Evolutionary conservation across 805 yeast species (phyloP), one percentile per base, ranked within the genome.

Genomic region (Ogataea ganodermae): DNA sequence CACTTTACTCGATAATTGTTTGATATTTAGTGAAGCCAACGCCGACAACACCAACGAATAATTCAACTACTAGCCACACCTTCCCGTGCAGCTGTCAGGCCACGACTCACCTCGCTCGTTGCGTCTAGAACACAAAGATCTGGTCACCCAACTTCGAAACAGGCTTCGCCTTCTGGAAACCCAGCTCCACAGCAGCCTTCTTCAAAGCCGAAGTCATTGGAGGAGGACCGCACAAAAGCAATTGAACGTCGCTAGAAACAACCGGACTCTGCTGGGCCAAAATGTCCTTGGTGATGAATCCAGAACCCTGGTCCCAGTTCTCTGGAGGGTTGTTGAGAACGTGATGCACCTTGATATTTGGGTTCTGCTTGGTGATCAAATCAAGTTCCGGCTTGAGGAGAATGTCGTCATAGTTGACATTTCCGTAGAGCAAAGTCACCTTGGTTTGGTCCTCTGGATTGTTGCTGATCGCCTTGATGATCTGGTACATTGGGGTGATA

Each of bases 401-500:
- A 61, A 91, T 89, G 69, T 91, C 97, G 45, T 80, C 83, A 57
- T 80, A 87, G 27, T 81, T 74, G 44, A 84, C 89, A 61, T 87
- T 89, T 59, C 96, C 97, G 64, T 86, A 92, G 35, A 91, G 65
- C 58, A 91, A 75, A 45, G 78, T 73, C 53, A 89, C 81, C 61
- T 82, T 78, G 50, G 97, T 91, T 41, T 74, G 76, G 69, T 92
- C 97, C 14, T 75, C 71, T 20, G 95, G 92, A 65, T 91, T 81
- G 48, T 74, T 71, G 59, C 83, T 82, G 56, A 91, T 84, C 12
- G 95, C 87, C 58, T 87, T 86, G 57, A 91, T 81, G 57, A 90
- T 84, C 73, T 90, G 97, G 69, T 82, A 89, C 97, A 90, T 90
- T 65, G 97, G 97, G 6, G 97, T 86, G 61, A 90, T 86, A 66